phyloP scores from a whole-genome alignment of 1,284 basidiomycete species.

The Ceratobasidium sp. region DNA sequence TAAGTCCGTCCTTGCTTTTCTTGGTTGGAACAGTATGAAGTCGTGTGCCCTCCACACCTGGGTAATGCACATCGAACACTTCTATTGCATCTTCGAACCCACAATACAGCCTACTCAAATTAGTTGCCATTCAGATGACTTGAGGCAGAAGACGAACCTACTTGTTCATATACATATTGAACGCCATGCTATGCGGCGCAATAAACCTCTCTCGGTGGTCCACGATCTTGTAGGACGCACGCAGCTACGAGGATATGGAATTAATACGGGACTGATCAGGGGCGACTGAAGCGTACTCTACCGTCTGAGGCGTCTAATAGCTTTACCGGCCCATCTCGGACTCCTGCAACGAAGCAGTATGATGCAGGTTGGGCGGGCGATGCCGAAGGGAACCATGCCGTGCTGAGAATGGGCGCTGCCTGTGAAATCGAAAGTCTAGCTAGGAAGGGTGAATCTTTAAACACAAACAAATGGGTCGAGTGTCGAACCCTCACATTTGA shows the following conservation, averaged over 20 bases:
- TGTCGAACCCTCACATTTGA: constrained; percentile 20
- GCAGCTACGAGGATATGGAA: constrained; percentile 61
- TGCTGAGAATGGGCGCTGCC: constrained; percentile 76
- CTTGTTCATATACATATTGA: constrained; percentile 76
- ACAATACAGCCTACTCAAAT: constrained; percentile 76
- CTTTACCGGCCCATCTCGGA: constrained; percentile 83
- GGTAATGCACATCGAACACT: constrained; percentile 79
- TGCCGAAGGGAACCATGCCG: constrained; percentile 84
- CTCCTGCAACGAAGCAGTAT: constrained; percentile 83
- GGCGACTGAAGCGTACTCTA: constrained; percentile 62
- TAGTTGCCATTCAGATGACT: not conserved
- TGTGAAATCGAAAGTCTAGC: constrained; percentile 57
- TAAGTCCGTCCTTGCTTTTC: constrained; percentile 84
- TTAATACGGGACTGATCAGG: not conserved
- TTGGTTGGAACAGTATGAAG: constrained; percentile 79
- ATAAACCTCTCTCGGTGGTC: constrained; percentile 90
- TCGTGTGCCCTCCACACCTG: constrained; percentile 74
- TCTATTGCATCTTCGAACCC: constrained; percentile 91
- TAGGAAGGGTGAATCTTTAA: not conserved
- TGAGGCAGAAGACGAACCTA: constrained; percentile 53
- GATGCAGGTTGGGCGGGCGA: constrained; percentile 65
- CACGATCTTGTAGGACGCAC: constrained; percentile 91
- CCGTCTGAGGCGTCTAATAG: constrained; percentile 82
- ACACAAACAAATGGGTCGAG: no score
- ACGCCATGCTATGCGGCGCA: constrained; percentile 83